Evolutionary conservation across 345 rosid species (phyloP).

Genomic region (Pugionium cornutum): DNA sequence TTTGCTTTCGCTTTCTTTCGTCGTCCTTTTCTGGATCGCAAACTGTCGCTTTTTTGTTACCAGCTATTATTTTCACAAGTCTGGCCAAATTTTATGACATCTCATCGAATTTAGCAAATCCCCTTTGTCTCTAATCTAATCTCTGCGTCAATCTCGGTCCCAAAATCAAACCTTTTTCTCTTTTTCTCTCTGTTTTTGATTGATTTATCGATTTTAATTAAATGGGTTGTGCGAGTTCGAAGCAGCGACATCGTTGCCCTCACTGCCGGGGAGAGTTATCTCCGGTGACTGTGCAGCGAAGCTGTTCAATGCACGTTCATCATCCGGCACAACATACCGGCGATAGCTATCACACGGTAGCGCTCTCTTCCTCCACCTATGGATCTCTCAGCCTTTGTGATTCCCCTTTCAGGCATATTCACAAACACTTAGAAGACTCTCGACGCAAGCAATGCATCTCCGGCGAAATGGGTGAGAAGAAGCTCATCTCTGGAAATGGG

Average conservation of each 20-base stretch:
- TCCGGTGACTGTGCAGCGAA: conserved; percentile 57
- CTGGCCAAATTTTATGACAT: conserved; percentile 30
- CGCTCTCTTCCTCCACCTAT: conserved; percentile 68
- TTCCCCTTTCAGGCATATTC: conserved; percentile 33
- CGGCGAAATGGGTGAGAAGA: conserved; percentile 15
- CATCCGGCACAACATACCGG: conserved; percentile 58
- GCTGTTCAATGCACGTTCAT: conserved; percentile 59
- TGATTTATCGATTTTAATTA: background rate
- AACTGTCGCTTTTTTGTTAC: conserved; percentile 2
- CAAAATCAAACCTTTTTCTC: conserved; percentile 1
- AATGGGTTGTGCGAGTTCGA: conserved; percentile 93
- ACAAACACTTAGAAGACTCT: conserved; percentile 25
- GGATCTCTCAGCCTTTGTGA: conserved; percentile 68
- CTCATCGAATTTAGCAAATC: conserved; percentile 36
- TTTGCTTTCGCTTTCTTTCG: conserved; percentile 23
- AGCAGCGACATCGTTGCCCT: conserved; percentile 62
- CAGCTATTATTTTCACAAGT: conserved; percentile 21
- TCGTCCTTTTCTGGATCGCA: conserved; percentile 25
- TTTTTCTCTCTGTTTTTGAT: background rate
- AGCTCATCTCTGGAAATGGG: conserved; percentile 24
- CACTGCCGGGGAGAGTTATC: conserved; percentile 68
- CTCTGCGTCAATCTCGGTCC: conserved; percentile 21
- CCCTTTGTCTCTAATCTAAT: conserved; percentile 33
- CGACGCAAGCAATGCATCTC: background rate
- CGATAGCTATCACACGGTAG: conserved; percentile 72